A percentile compares a stretch with the other conserved stretches of the same genome.
Conservation (phyloP, 2,329 filamentous ascomycete genomes). For the Trichoderma hamatum region DNA sequence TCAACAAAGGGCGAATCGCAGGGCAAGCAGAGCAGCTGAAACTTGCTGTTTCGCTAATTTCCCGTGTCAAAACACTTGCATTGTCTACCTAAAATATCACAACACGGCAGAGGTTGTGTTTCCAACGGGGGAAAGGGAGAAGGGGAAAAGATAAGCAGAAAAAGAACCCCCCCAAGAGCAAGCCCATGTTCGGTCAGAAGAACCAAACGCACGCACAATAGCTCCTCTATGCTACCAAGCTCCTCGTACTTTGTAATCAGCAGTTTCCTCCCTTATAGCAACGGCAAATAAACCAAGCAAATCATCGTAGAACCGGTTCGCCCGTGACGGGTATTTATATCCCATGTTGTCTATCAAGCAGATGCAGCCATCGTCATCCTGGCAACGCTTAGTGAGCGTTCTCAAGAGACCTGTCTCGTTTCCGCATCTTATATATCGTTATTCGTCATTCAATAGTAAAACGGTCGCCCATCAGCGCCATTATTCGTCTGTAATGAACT, state of each 20-base stretch:
- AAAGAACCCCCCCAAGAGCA: neutral
- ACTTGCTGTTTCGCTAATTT: neutral
- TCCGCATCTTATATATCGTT: slow-evolving; percentile 9
- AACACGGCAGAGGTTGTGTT: neutral
- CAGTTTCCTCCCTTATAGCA: neutral
- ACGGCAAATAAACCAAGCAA: slow-evolving; percentile 17
- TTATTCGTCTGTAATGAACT: slow-evolving; percentile 68
- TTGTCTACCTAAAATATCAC: slow-evolving; percentile 9
- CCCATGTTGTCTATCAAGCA: slow-evolving; percentile 23
- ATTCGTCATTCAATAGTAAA: slow-evolving; percentile 18
- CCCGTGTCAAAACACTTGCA: slow-evolving; percentile 5
- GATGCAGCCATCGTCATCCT: neutral
- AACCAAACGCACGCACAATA: neutral
- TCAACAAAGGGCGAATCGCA: neutral
- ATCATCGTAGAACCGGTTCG: slow-evolving; percentile 19
- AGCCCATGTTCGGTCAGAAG: neutral
- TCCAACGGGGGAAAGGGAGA: neutral
- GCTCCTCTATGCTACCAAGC: neutral
- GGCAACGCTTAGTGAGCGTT: neutral
- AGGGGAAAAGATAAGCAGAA: neutral
- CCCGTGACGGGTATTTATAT: slow-evolving; percentile 18
- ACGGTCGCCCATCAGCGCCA: neutral
- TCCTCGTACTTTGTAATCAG: neutral
- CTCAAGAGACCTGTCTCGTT: neutral
- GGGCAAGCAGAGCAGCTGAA: neutral